phyloP scores from a whole-genome alignment of 2,329 filamentous ascomycete species.

The Cladophialophora psammophila region DNA sequence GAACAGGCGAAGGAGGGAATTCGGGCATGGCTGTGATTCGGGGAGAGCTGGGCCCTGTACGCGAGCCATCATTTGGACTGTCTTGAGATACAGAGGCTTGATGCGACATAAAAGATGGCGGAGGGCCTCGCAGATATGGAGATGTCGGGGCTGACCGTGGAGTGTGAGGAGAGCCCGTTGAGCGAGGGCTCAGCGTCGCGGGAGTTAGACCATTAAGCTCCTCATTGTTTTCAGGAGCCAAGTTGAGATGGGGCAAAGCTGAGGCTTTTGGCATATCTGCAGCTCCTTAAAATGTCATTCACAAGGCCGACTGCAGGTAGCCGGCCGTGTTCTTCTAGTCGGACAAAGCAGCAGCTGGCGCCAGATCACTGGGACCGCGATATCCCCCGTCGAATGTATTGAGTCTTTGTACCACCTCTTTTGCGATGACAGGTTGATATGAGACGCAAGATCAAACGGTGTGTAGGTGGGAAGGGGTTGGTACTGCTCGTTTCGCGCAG shows the following conservation, averaged over 20 bases:
- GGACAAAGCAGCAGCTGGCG: constrained; percentile 27
- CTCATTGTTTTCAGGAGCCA: constrained; percentile 38
- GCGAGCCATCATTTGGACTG: constrained; percentile 20
- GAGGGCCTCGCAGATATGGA: constrained; percentile 31
- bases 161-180: constrained; percentile 38
- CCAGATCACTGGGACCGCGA: constrained; percentile 32
- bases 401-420: constrained; percentile 34
- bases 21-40: constrained; percentile 55
- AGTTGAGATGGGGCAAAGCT: constrained; percentile 37
- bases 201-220: constrained; percentile 33
- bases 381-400: constrained; percentile 25
- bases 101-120: constrained; percentile 29
- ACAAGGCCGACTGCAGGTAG: constrained; percentile 37
- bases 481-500: neutral
- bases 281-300: constrained; percentile 33
- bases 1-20: constrained; percentile 51
- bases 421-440: constrained; percentile 8
- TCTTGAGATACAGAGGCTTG: constrained; percentile 26
- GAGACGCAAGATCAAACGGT: neutral
- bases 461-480: neutral
- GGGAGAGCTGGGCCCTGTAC: constrained; percentile 47
- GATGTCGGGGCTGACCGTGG: constrained; percentile 33
- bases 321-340: constrained; percentile 31
- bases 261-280: constrained; percentile 41
- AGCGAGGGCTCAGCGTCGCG: constrained; percentile 38